Evolutionary conservation across 768 basidiomycete species (phyloP).

Genomic region (Hericium erinaceus): DNA sequence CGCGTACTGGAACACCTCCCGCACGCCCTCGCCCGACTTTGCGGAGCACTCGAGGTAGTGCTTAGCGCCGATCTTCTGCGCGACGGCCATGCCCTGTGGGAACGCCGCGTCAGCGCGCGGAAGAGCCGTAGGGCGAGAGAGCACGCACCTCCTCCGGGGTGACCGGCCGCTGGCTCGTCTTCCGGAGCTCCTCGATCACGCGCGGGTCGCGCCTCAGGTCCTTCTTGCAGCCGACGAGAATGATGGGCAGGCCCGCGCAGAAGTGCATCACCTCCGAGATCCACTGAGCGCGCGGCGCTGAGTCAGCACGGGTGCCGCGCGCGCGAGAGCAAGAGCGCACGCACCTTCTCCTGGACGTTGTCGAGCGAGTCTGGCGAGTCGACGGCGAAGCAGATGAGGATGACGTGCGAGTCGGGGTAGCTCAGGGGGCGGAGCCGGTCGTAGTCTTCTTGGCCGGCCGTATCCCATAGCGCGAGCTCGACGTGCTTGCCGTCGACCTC

Average conservation of each 20-base stretch:
- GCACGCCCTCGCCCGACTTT: constrained; percentile 92
- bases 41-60: constrained; percentile 98
- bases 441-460: constrained; percentile 98
- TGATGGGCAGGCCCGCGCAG: constrained; percentile 88
- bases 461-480: constrained; percentile 99
- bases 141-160: constrained; percentile 77
- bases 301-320: not conserved
- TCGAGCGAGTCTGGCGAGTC: constrained; percentile 97
- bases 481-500: constrained; percentile 98
- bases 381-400: constrained; percentile 97
- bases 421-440: constrained; percentile 95
- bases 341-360: constrained; percentile 99
- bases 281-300: constrained; percentile 51
- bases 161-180: constrained; percentile 91
- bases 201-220: constrained; percentile 90
- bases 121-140: not conserved
- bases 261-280: constrained; percentile 98
- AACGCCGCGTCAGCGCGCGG: not conserved
- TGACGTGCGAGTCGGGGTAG: constrained; percentile 99
- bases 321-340: constrained; percentile 18
- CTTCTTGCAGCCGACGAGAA: constrained; percentile 99
- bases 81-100: constrained; percentile 81
- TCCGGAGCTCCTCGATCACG: constrained; percentile 89
- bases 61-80: constrained; percentile 93
- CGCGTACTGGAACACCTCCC: constrained; percentile 97